A percentile compares a stretch with the other conserved stretches of the same genome.
phyloP scores from a whole-genome alignment of 441 rosid species.

The Populus hybrid region DNA sequence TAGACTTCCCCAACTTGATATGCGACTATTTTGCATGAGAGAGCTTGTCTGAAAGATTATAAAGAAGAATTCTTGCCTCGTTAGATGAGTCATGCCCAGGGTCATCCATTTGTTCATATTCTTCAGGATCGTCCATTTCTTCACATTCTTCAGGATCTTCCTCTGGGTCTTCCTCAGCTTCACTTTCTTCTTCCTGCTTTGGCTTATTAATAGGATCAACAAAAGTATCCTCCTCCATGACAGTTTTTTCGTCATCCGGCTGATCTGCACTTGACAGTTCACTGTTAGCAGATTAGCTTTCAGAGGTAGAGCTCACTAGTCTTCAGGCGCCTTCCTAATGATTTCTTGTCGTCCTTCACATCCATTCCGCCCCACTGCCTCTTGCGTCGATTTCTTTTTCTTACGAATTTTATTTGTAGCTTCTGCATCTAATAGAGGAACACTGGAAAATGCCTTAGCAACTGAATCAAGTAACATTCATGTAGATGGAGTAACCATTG shows the following conservation, averaged over 20 bases:
- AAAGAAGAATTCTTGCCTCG: conserved; percentile 49
- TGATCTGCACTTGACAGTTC: conserved; percentile 33
- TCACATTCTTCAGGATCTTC: conserved; percentile 31
- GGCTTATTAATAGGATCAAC: conserved; percentile 33
- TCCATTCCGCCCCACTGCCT: conserved; percentile 61
- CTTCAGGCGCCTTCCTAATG: conserved; percentile 57
- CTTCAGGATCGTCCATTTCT: conserved; percentile 59
- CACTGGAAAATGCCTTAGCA: conserved; percentile 2
- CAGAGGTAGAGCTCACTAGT: conserved; percentile 48
- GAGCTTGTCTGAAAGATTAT: neutral
- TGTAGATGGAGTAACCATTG: conserved; percentile 7
- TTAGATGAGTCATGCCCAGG: conserved; percentile 38
- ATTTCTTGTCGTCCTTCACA: conserved; percentile 44
- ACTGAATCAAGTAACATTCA: conserved; percentile 15
- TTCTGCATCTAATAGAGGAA: conserved; percentile 43
- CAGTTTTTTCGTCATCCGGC: conserved; percentile 40
- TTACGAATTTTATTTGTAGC: conserved; percentile 61
- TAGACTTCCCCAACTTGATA: neutral
- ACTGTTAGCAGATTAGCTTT: conserved; percentile 36
- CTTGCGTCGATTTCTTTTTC: conserved; percentile 74
- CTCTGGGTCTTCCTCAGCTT: conserved; percentile 52
- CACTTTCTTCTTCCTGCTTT: conserved; percentile 40
- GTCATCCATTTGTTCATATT: conserved; percentile 39
- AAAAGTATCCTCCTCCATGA: conserved; percentile 30
- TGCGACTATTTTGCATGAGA: neutral